Evolutionary conservation across 169 alveolate species (phyloP), one percentile per base, ranked within the genome.

Genomic region (Plasmodium vinckei): DNA sequence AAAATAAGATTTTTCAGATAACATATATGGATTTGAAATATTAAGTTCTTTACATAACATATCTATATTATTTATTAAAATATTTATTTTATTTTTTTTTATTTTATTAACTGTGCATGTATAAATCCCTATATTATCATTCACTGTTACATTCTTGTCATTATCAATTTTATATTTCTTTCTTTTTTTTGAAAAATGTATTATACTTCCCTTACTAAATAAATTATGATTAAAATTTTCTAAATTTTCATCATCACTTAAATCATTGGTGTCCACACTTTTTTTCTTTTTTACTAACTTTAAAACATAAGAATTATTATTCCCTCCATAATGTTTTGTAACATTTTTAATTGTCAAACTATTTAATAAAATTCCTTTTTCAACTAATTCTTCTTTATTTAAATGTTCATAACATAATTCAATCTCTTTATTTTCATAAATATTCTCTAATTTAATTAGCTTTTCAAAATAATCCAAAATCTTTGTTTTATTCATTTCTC

Each of bases 141-240:
- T 10, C 2, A 79, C 65, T 2, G 68, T 23, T 3, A 42, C 64
- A 9, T 61, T 27, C 1, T 75, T 51, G 9, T 17, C 56, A 12
- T 25, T 63, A 9, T 47, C 1, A 47, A 79, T 60, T 19, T 33
- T 39, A 44, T 79, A 79, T 23, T 60, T 67, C 15, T 79, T 79
- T 56, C 89, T 79, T 33, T 79, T 79, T 47, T 49, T 79, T n/a
- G 89, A 67, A 59, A 79, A 79, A 54, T 79, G 89, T 39, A 79
- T 82, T 33, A 79, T 65, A 44, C 89, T 54, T 10, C 89, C 89
- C 46, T 79, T 79, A 44, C 82, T 39, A 57, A 79, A 67, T 61
- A 67, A 39, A 19, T 79, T 65, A 17, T 64, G 61, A 23, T 47
- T 33, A 19, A 79, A 79, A 27, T 79, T 79, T n/a, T 79, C 89